Base-by-base conservation (phyloP, 805 yeast genomes). In the Dipodascus geniculatus region DNA sequence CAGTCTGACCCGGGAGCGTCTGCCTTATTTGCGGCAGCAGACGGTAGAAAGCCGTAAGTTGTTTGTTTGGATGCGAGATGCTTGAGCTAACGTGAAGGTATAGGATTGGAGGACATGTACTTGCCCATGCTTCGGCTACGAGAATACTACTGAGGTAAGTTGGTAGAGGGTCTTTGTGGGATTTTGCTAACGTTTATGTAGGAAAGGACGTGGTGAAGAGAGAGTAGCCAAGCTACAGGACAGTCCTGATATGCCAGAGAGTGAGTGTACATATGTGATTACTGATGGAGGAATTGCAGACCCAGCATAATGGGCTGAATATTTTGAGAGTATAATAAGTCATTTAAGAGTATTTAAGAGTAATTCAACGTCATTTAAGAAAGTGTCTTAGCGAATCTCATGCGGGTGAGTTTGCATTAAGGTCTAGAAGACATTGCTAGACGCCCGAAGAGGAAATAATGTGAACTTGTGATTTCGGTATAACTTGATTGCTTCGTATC, bases 1-100 rank as follows among this genome's bases (percentile, higher is more conserved):
- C 91, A 85, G 57, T 85, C 89, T 4, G 91, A 85, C 65, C 91
- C 89, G 3, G 91, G 89, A 56, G 93, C 91, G 1, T 79, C 83
- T 59, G 83, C 89, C 0, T 70, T 82, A 22, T 85, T 85, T 77
- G 88, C 84, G 28, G 76, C 86, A 52, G 89, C 88, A 6, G 91
- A 85, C 68, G 90, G 91, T 3, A 78, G 88, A 61, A 85, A 85
- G 65, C 91, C 93, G 56, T 69, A 56, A 57, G 71, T 62, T 20
- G 22, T 28, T 31, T 42, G 17, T 23, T 2, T 11, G 49, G 51
- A 51, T 56, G 54, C 53, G 55, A 9, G 23, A 4, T 23, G 11
- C 17, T 48, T 35, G 31, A 33, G 6, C 16, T 33, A 35, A 3
- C 44, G 16, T 48, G 68, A 71, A 1, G 82, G 11, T 3, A 38